These are phyloP conservation scores for Whalleya microplaca DNA, from an alignment of 2,329 filamentous ascomycete species.

Conservation along the genomic window DNA sequence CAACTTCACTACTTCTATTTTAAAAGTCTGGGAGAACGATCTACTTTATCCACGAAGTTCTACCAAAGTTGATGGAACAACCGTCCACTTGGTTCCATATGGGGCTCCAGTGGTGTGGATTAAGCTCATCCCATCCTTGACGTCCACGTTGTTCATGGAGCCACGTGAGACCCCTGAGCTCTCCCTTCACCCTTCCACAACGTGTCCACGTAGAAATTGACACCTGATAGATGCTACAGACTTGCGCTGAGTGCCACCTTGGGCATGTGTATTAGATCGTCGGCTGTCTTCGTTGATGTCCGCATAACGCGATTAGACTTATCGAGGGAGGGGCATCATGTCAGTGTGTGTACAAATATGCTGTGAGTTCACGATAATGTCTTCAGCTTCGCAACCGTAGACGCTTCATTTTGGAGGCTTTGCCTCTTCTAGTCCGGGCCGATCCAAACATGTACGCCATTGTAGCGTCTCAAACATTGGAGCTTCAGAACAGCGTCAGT, in stretches of 20 bases:
- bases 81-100: background rate
- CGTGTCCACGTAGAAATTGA: background rate
- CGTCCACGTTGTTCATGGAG: background rate
- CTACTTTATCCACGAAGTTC: background rate
- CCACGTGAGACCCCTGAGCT: background rate
- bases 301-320: background rate
- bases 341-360: background rate
- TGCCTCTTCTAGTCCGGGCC: background rate
- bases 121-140: background rate
- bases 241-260: background rate
- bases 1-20: background rate
- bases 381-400: background rate
- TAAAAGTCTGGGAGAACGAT: background rate
- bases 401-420: background rate
- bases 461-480: background rate
- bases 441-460: background rate
- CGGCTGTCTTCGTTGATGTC: background rate
- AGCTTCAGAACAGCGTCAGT: background rate
- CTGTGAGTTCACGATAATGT: background rate
- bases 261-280: background rate
- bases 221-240: background rate
- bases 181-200: background rate
- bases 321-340: background rate
- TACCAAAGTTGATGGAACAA: background rate
- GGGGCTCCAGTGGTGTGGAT: background rate